Base-by-base conservation (phyloP, 306 rosid species). In the Cucurbita maxima region DNA sequence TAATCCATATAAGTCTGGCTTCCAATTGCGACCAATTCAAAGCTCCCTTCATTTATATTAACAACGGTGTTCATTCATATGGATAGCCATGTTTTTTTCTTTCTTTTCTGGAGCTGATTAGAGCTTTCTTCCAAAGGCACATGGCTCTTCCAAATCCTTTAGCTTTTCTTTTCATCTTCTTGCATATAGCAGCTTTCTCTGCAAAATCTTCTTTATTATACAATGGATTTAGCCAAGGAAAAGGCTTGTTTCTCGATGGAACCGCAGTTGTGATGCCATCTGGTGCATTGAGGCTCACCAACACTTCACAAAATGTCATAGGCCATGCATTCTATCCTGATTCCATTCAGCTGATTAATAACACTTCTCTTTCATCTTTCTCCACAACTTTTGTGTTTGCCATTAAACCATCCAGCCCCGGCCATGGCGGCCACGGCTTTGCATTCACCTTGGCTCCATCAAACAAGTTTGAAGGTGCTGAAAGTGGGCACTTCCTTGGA, bases 341-440 rank as follows among this genome's bases (percentile, higher is more conserved):
- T 14, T 58, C 83, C 12, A 37, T 90, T 10, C 68, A 15, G 36
- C 62, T 90, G 81, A 43, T 75, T 7, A 18, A 80, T 3, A 20
- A 44, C 5, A 40, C 20, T 8, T 63, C 79, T 73, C 45, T 53
- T 10, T 41, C 72, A 77, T 86, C 91, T 71, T 90, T 88, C 79
- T 83, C 84, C 69, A 84, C 94, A 41, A 73, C 70, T 45, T 85
- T 90, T 57, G 94, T 90, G 52, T 90, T 88, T 78, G 85, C 90
- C 11, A 84, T 90, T 13, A 72, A 79, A 7, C 45, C 86, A 1
- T 68, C 88, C 3, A 41, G n/a, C 45, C 44, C 83, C 25, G 79
- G 81, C 76, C 8, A 9, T 7, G 87, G 91, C 0, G 96, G 96
- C 40, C 86, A 67, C 37, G 93, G 91, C 78, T 75, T 90, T 19